phyloP scores from a whole-genome alignment of 2,329 filamentous ascomycete genomes.

The Xylariaceae sp. region DNA sequence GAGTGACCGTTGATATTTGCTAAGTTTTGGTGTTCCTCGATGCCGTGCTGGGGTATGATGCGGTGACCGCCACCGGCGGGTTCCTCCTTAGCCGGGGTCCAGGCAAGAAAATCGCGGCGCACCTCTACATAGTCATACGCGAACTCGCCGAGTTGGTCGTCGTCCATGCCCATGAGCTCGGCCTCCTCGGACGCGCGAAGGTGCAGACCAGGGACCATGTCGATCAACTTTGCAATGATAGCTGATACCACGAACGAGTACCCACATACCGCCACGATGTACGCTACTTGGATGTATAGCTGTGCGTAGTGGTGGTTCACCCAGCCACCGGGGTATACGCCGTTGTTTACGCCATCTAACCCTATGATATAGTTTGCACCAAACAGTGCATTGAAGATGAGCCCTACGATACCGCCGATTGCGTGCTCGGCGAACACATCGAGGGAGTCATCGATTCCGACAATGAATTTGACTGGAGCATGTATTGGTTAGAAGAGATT shows the following conservation, averaged over 20 bases:
- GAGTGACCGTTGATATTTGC: slow-evolving; percentile 60
- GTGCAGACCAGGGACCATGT: slow-evolving; percentile 77
- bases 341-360: slow-evolving; percentile 78
- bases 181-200: slow-evolving; percentile 82
- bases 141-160: slow-evolving; percentile 89
- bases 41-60: slow-evolving; percentile 73
- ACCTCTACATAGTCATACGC: slow-evolving; percentile 92
- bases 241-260: slow-evolving; percentile 80
- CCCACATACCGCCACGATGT: slow-evolving; percentile 68
- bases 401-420: slow-evolving; percentile 71
- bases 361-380: slow-evolving; percentile 74
- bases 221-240: slow-evolving; percentile 75
- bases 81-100: slow-evolving; percentile 77
- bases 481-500: not conserved
- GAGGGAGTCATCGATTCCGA: slow-evolving; percentile 73
- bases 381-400: slow-evolving; percentile 77
- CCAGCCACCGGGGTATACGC: slow-evolving; percentile 69
- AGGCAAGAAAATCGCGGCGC: slow-evolving; percentile 84
- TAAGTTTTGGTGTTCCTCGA: slow-evolving; percentile 72
- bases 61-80: slow-evolving; percentile 64
- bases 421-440: slow-evolving; percentile 77
- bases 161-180: slow-evolving; percentile 86
- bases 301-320: slow-evolving; percentile 76
- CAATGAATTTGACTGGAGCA: slow-evolving; percentile 61
- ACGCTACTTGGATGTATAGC: slow-evolving; percentile 81